Base-by-base conservation (phyloP, 2,329 filamentous ascomycete species). In the Hirsutella minnesotensis region DNA sequence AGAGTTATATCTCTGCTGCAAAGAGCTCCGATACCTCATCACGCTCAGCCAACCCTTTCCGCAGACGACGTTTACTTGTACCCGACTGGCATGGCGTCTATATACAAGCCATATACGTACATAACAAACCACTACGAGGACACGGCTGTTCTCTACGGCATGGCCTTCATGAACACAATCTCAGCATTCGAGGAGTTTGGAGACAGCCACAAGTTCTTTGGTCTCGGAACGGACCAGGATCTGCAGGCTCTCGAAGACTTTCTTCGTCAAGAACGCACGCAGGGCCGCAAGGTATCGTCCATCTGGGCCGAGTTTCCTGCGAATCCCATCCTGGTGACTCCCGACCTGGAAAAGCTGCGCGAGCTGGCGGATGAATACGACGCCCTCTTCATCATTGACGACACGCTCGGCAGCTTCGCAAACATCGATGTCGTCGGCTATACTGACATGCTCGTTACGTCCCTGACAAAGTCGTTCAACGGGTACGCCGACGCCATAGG, bases 401-500 rank as follows among this genome's bases (percentile, higher is more conserved):
- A 69, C 36, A 68, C 65, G 0, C 51, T 65, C 35, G 62, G 58
- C 9, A 61, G 55, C 15, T 65, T 62, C 39, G 57, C 56, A 48
- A 69, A 66, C 47, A 51, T 68, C 39, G 64, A 75, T 51, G 48
- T 75, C 18, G 49, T 68, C 2, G 43, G 50, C 4, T 54, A 61
- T 0, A 63, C 65, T 1, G 71, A 76, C 48, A 55, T 71, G 0
- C 43, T 75, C 22, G 48, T 68, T 4, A 66, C 65, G 0, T 66
- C 61, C n/a, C 54, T 73, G 10, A 74, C 70, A 5, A 75, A 75
- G 53, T 60, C 59, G 1, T 74, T 76, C 52, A 69, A 58, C 35
- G 73, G 73, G 3, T 68, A 67, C 47, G 65, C 67, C 7, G 64
- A 77, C 47, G 65, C 69, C 37, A 67, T 73, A 57, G 69, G 52